Evolutionary conservation across 257 asterid species (phyloP), one percentile per base, ranked within the genome.

Genomic region (Capsicum rhomboideum): DNA sequence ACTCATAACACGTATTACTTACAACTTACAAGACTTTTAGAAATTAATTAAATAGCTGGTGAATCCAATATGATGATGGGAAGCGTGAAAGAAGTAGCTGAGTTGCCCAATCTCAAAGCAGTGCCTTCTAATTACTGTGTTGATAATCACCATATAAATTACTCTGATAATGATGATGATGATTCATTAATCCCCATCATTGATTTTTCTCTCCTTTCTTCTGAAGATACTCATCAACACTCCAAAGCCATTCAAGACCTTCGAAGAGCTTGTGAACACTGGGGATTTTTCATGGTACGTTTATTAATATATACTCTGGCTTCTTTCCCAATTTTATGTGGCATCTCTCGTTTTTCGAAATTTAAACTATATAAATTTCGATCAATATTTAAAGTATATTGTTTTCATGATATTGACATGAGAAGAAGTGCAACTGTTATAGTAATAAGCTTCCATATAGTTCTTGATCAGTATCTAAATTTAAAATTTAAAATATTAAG

Each of bases 261-360:
- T 5, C 88, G 83, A 79, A 83, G 40, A 71, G 93, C 97, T 64
- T 93, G 97, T 66, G 84, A 86, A 49, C 87, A 92, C 1, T 90
- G 95, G 97, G 97, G 97, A 14, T 92, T 91, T 86, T 91, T 92
- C 89, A 88, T 89, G 89, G 93, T 89, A 86, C 13, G n/a, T 61
- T 49, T 78, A 10, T 3, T 20, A 31, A 2, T 52, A 52, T 52
- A 14, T 52, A 53, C 14, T 31, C 37, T 31, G 37, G 37, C 37
- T 4, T 31, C 4, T 31, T 31, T 31, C 37, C 4, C 37, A 31
- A 31, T 31, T 31, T 31, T 31, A 31, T 4, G 37, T 31, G 37
- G 37, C 37, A 31, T 31, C 4, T 31, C 37, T 31, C 4, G 37
- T 31, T 31, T 31, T 31, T 31, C 37, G 37, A 31, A 31, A 31